Percentiles rank a stretch among this genome's conserved stretches.
Conservation (phyloP, 2,329 filamentous ascomycete genomes). For the Aquanectria penicillioides region DNA sequence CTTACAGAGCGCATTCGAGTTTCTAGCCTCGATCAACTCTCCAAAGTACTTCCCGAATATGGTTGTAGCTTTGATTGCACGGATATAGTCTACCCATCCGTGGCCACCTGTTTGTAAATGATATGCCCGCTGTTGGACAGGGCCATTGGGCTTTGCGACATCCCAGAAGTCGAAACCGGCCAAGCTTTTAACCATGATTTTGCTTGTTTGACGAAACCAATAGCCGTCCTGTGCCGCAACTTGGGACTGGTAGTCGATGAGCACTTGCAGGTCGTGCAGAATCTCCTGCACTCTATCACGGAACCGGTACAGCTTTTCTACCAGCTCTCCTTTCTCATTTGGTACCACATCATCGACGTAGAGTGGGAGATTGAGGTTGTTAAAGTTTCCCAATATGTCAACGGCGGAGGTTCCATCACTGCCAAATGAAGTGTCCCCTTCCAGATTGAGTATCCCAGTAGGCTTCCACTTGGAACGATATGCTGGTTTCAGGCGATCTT, state of each 20-base stretch:
- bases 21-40: neutral
- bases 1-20: neutral
- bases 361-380: neutral
- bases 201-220: neutral
- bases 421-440: neutral
- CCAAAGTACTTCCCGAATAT: slow-evolving; percentile 3
- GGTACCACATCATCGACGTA: neutral
- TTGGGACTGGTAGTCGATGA: neutral
- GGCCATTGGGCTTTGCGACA: neutral
- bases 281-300: neutral
- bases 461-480: neutral
- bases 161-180: slow-evolving; percentile 1
- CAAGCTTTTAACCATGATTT: neutral
- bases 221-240: neutral
- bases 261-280: neutral
- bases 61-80: neutral
- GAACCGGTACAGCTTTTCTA: neutral
- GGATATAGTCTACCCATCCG: slow-evolving; percentile 1
- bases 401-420: neutral
- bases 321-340: neutral
- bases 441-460: neutral
- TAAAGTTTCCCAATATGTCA: neutral
- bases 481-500: neutral
- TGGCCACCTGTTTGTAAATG: neutral
- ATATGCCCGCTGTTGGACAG: neutral